Evolutionary conservation across 495 filamentous ascomycete species (phyloP).

Genomic region (Usnea hakonensis): DNA sequence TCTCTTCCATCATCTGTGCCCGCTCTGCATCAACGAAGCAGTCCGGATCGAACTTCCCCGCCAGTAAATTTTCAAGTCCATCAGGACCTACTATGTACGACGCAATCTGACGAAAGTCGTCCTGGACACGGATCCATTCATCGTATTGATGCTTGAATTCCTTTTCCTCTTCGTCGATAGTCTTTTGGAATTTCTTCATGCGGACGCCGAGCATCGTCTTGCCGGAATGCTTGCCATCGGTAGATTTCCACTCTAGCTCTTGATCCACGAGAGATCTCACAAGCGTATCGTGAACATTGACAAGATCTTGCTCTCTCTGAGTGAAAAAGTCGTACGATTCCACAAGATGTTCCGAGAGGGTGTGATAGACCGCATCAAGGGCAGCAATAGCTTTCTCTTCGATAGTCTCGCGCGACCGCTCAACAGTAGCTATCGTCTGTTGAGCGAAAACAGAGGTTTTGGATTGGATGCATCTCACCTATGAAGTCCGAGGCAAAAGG

Average conservation of each 20-base stretch:
- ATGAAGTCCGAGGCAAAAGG: conserved; percentile 11
- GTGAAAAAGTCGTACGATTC: conserved; percentile 1
- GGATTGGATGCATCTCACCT: conserved; percentile 3
- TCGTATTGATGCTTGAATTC: conserved; percentile 15
- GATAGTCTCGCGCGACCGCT: conserved; percentile 14
- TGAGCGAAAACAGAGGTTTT: not conserved
- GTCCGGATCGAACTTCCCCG: not conserved
- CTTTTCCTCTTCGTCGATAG: conserved; percentile 14
- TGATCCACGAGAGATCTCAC: conserved; percentile 14
- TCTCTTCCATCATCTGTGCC: conserved; percentile 5
- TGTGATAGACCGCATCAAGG: not conserved
- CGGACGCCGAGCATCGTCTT: conserved; percentile 16
- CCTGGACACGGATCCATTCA: conserved; percentile 20
- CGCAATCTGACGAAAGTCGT: conserved; percentile 9
- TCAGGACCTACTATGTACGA: conserved; percentile 15
- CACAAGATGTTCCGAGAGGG: conserved; percentile 11
- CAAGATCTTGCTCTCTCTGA: conserved; percentile 2
- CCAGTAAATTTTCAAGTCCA: conserved; percentile 3
- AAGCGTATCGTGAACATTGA: not conserved
- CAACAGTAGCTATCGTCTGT: conserved; percentile 5
- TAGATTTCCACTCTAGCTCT: conserved; percentile 13
- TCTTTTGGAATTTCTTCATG: conserved; percentile 22
- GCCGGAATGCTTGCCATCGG: conserved; percentile 15
- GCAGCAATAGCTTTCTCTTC: conserved; percentile 11
- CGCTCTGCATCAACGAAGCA: conserved; percentile 9